phyloP scores from a whole-genome alignment of 306 rosid genomes.

The Sesbania bispinosa region DNA sequence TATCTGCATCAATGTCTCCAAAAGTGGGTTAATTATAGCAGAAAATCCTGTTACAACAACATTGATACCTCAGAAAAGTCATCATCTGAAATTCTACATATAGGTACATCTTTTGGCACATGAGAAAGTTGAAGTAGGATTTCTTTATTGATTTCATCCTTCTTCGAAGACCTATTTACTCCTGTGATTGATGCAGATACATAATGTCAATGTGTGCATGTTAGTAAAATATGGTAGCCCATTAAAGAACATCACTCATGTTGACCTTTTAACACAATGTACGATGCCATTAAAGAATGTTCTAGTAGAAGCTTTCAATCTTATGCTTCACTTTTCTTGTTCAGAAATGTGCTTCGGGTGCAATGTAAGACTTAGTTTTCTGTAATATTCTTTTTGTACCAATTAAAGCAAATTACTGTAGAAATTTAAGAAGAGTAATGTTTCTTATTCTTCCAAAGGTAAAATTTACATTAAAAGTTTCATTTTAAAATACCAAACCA shows the following conservation, averaged over 20 bases:
- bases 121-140: slow-evolving; percentile 46
- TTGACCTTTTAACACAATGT: slow-evolving; percentile 9
- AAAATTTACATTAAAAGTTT: too few species aligned
- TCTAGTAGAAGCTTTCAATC: neutral
- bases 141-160: slow-evolving; percentile 32
- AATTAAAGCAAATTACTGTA: neutral
- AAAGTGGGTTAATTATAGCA: neutral
- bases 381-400: too few species aligned
- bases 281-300: neutral
- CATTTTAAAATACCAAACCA: too few species aligned
- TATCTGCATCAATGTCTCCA: slow-evolving; percentile 12
- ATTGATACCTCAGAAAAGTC: slow-evolving; percentile 63
- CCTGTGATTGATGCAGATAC: slow-evolving; percentile 41
- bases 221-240: neutral
- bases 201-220: slow-evolving; percentile 15
- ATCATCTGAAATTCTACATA: slow-evolving; percentile 63
- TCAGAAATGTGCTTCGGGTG: neutral
- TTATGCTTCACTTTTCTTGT: slow-evolving; percentile 1
- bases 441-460: too few species aligned
- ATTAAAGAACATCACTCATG: slow-evolving; percentile 2
- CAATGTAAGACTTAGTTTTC: too few species aligned
- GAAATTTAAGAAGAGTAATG: too few species aligned
- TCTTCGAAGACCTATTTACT: slow-evolving; percentile 34
- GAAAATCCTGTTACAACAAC: slow-evolving; percentile 14
- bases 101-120: slow-evolving; percentile 42